Percentiles rank a stretch among this genome's conserved stretches.
These are phyloP conservation scores for Calonectria multiphialidica DNA, from an alignment of 2,329 filamentous ascomycete genomes.

Conservation along the genomic window DNA sequence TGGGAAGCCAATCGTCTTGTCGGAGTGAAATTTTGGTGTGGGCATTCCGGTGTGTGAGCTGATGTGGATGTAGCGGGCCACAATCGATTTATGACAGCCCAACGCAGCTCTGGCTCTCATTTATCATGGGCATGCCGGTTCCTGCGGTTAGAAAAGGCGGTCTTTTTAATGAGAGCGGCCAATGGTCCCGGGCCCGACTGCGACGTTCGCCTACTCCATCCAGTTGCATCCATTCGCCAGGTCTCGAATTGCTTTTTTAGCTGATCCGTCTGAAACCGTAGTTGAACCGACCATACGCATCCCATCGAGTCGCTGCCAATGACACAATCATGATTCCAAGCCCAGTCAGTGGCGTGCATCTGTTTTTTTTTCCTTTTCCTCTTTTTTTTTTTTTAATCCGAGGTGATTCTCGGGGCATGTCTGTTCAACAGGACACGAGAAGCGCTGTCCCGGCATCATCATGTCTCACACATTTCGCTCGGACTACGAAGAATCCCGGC, in stretches of 20 bases:
- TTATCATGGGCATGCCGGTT: slow-evolving; percentile 2
- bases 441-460: neutral
- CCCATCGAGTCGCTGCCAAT: slow-evolving; percentile 3
- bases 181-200: neutral
- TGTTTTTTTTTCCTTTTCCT: neutral
- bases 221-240: neutral
- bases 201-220: neutral
- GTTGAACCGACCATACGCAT: neutral
- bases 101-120: neutral
- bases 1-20: slow-evolving; percentile 14
- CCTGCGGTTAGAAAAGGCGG: slow-evolving; percentile 12
- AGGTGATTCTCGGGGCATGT: neutral
- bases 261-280: slow-evolving; percentile 16
- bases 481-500: neutral
- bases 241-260: slow-evolving; percentile 30
- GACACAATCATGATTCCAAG: slow-evolving; percentile 7
- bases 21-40: neutral
- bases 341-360: neutral
- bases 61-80: slow-evolving; percentile 3
- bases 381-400: neutral
- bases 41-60: neutral
- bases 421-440: neutral
- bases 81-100: slow-evolving; percentile 18
- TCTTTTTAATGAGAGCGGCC: neutral
- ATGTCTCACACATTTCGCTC: neutral